These are phyloP conservation scores for Xanthoparmelia taractica DNA, from an alignment of 495 filamentous ascomycete species.

Conservation along the genomic window DNA sequence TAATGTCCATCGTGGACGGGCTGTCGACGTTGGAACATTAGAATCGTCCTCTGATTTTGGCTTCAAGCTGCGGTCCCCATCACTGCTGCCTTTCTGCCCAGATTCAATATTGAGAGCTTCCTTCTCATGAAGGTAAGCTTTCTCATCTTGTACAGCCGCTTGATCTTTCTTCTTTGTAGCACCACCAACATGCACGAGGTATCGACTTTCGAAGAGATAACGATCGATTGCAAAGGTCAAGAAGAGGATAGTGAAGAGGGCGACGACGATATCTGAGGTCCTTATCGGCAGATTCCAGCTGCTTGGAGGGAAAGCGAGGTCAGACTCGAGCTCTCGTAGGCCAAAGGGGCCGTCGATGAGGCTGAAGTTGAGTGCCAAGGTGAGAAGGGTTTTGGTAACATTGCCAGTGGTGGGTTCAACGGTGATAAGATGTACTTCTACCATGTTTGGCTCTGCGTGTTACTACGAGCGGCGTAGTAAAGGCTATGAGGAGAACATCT, in stretches of 20 bases:
- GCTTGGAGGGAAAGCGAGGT: not conserved
- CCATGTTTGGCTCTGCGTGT: no score
- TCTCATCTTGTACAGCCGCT: not conserved
- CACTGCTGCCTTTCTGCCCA: not conserved
- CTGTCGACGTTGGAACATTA: not conserved
- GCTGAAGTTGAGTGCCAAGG: not conserved
- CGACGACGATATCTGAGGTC: not conserved
- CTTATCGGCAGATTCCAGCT: not conserved
- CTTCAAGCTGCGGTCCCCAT: not conserved
- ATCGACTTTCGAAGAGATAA: not conserved
- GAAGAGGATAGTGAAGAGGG: not conserved
- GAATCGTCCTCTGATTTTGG: not conserved
- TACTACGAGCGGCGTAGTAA: no score
- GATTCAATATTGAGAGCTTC: not conserved
- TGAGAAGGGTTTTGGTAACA: not conserved
- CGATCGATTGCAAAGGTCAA: not conserved
- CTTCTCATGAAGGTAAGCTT: not conserved
- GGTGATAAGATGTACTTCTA: no score
- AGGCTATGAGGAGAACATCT: no score
- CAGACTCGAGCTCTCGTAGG: not conserved
- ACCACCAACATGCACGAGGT: slow-evolving; percentile 1
- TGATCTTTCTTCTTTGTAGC: not conserved
- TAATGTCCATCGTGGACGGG: not conserved
- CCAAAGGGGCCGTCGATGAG: not conserved
- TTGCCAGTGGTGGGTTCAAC: not conserved